Conservation (phyloP, 371 early-diverging fungal species). For the Lichtheimia hyalospora region DNA sequence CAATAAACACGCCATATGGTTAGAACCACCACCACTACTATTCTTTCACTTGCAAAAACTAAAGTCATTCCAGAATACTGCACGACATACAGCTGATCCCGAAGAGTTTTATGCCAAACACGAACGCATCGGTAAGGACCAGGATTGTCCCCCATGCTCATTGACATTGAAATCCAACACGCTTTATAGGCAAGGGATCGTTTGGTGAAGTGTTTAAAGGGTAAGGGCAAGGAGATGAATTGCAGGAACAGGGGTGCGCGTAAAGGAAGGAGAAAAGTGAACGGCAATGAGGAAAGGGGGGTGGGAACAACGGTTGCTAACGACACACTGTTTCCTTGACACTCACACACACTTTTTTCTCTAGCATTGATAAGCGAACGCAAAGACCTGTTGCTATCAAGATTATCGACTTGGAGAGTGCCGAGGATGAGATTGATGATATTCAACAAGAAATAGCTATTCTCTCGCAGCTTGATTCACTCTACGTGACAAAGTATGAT, state of each 20-base stretch:
- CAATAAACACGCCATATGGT: slow-evolving; percentile 2
- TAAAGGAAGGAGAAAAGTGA: slow-evolving; percentile 24
- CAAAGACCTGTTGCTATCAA: slow-evolving; percentile 89
- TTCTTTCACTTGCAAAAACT: not conserved
- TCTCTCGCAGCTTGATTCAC: slow-evolving; percentile 91
- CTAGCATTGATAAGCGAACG: slow-evolving; percentile 72
- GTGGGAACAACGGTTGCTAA: not conserved
- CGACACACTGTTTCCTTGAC: no score
- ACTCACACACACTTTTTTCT: not conserved
- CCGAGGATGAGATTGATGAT: slow-evolving; percentile 98
- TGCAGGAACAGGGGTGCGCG: no score
- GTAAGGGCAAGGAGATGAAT: slow-evolving; percentile 43
- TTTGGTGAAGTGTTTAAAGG: slow-evolving; percentile 93
- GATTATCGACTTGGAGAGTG: slow-evolving; percentile 89
- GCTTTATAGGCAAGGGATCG: slow-evolving; percentile 75
- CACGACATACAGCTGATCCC: slow-evolving; percentile 53
- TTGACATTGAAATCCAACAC: not conserved
- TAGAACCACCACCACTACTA: not conserved
- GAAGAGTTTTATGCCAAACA: slow-evolving; percentile 65
- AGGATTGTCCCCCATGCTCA: not conserved
- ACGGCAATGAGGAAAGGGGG: not conserved
- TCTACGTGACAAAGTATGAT: slow-evolving; percentile 82
- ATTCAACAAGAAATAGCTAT: slow-evolving; percentile 97
- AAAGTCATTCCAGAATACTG: slow-evolving; percentile 17
- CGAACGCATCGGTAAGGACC: slow-evolving; percentile 62